Base-by-base conservation (phyloP, 2,329 filamentous ascomycete genomes). In the Diaporthe capsici region DNA sequence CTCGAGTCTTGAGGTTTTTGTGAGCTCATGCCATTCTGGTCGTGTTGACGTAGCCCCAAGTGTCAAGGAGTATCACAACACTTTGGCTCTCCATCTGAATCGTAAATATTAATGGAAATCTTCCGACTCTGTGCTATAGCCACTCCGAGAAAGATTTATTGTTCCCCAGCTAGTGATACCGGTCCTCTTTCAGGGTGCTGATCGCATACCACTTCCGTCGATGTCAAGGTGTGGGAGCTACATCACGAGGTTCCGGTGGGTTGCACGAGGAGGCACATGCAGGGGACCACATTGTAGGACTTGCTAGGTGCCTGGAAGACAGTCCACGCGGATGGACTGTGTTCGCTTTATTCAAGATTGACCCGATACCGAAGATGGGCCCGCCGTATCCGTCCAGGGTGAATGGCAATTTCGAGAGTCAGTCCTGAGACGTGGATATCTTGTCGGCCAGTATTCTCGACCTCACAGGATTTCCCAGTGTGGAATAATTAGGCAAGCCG, bases 401-500 rank as follows among this genome's bases (percentile, higher is more conserved):
- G 22, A 49, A 53, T n/a, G 51, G 44, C 13, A 68, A 49, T 51
- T 28, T 68, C 9, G 31, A 53, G 65, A 68, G 31, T 68, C 65
- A 53, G 65, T 53, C 22, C 8, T 25, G 65, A 10, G 47, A 68
- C 47, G 9, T 39, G 47, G 47, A 68, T 53, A 53, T 53, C 31
- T 51, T 34, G 22, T 39, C 31, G 28, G 65, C 12, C 31, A 53
- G n/a, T 47, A 39, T 20, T 53, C 20, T 53, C 4, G 13, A 39
- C 47, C 4, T 53, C 22, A 22, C 47, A 17, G 10, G 1, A 37
- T 22, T n/a, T 37, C 20, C 34, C 22, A 9, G 7, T 68, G n/a
- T 31, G 31, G 31, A 39, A 10, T 51, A 17, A 42, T 15, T n/a
- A 3, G 51, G 22, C 34, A n/a, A 25, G 1, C 22, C 22, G 57